phyloP scores from a whole-genome alignment of 2,329 filamentous ascomycete species.

The Aspergillus ochraceoroseus region DNA sequence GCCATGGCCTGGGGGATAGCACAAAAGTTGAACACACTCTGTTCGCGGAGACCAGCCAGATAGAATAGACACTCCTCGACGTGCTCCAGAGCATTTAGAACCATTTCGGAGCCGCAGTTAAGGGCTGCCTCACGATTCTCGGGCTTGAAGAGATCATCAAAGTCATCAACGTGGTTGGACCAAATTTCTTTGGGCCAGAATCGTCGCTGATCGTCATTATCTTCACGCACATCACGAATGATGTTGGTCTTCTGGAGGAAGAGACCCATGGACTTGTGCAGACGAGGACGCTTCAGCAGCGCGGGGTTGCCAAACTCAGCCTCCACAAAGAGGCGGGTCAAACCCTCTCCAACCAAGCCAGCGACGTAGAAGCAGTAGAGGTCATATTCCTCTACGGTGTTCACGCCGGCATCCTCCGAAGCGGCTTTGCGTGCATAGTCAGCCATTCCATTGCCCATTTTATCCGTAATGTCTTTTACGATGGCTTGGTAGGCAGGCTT shows the following conservation, averaged over 20 bases:
- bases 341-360: conserved; percentile 92
- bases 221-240: conserved; percentile 90
- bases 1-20: conserved; percentile 97
- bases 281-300: conserved; percentile 68
- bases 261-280: conserved; percentile 94
- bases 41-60: conserved; percentile 87
- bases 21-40: conserved; percentile 98
- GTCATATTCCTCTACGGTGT: conserved; percentile 85
- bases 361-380: conserved; percentile 97
- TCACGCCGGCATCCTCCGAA: conserved; percentile 71
- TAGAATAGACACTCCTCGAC: conserved; percentile 96
- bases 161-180: conserved; percentile 88
- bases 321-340: conserved; percentile 85
- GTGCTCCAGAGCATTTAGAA: conserved; percentile 80
- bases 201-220: conserved; percentile 76
- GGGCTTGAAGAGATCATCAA: conserved; percentile 83
- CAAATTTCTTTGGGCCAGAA: conserved; percentile 98
- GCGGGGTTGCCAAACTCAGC: conserved; percentile 80
- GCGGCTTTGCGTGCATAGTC: conserved; percentile 86
- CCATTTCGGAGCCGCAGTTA: conserved; percentile 87
- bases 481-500: conserved; percentile 79
- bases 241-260: conserved; percentile 99
- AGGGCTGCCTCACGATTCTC: conserved; percentile 72
- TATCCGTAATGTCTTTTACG: conserved; percentile 84
- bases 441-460: conserved; percentile 99